phyloP scores from a whole-genome alignment of 139 green algal species.

The Chlorella sp. region DNA sequence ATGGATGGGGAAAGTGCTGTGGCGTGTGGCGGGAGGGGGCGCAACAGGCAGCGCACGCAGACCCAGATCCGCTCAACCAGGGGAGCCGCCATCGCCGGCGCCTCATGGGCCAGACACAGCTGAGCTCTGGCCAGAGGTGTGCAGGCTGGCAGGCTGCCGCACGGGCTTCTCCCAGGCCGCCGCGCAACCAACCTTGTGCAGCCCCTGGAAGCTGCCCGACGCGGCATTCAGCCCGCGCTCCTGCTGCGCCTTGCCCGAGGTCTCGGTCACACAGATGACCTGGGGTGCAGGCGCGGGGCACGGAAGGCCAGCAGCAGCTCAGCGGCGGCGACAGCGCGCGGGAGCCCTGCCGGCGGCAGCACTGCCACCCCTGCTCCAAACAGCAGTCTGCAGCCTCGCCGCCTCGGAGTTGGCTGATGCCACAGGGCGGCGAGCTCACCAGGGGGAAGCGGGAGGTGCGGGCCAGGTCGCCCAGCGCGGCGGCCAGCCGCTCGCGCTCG shows the following conservation, averaged over 20 bases:
- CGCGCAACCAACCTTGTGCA: slow-evolving; percentile 57
- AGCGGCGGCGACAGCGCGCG: too few relatives aligned
- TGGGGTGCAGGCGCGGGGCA: too few relatives aligned
- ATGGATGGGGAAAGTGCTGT: too few relatives aligned
- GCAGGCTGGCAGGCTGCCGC: neutral
- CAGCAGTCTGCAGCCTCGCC: too few relatives aligned
- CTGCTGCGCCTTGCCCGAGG: slow-evolving; percentile 19
- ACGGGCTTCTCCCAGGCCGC: neutral
- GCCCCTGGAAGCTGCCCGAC: slow-evolving; percentile 33
- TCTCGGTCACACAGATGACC: too few relatives aligned
- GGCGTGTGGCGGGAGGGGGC: neutral
- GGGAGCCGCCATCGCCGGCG: neutral
- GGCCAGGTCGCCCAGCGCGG: slow-evolving; percentile 50
- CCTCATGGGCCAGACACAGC: neutral
- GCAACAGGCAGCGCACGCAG: neutral
- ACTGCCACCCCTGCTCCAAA: too few relatives aligned
- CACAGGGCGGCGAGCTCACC: too few relatives aligned
- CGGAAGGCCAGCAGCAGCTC: slow-evolving; percentile 50
- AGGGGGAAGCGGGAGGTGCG: slow-evolving; percentile 48
- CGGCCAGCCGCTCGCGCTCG: slow-evolving; percentile 49
- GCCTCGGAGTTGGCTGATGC: neutral
- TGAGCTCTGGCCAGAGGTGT: neutral
- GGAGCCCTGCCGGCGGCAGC: too few relatives aligned
- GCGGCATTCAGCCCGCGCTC: slow-evolving; percentile 23
- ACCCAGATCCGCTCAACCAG: neutral